phyloP scores from a whole-genome alignment of 2,329 filamentous ascomycete species.

The Elsinoe fawcettii region DNA sequence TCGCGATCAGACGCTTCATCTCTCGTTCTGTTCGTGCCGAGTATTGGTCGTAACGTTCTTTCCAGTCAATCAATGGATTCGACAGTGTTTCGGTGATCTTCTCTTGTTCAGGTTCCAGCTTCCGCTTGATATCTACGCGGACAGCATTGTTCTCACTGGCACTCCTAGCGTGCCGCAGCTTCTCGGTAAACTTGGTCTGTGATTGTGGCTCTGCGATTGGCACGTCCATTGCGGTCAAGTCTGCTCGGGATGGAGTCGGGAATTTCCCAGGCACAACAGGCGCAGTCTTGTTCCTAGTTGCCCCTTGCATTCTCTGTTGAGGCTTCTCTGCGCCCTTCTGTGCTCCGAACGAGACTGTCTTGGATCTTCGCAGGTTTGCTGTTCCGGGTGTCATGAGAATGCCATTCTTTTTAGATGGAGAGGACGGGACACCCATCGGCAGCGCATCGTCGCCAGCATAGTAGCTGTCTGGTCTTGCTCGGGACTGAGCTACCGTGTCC shows the following conservation, averaged over 20 bases:
- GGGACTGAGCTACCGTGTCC: not conserved
- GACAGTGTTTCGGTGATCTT: constrained; percentile 4
- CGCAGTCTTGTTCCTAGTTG: constrained; percentile 40
- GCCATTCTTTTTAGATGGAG: constrained; percentile 45
- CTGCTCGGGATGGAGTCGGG: constrained; percentile 43
- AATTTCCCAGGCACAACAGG: constrained; percentile 41
- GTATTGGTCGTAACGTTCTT: constrained; percentile 66
- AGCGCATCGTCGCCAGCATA: not conserved
- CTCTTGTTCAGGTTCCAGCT: constrained; percentile 10
- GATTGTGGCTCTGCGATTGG: constrained; percentile 30
- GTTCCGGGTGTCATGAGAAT: constrained; percentile 59
- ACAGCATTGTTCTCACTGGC: constrained; percentile 46
- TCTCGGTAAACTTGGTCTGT: constrained; percentile 38
- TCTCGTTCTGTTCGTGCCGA: constrained; percentile 63
- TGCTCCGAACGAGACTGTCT: constrained; percentile 54
- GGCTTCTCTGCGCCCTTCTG: constrained; percentile 50
- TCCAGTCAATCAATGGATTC: constrained; percentile 59
- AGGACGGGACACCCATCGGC: not conserved
- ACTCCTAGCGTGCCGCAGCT: constrained; percentile 33
- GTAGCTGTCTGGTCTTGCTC: not conserved
- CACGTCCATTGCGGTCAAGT: constrained; percentile 22
- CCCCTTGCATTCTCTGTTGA: constrained; percentile 23
- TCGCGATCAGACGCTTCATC: constrained; percentile 69
- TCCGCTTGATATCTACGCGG: constrained; percentile 44
- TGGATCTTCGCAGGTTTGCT: constrained; percentile 44